A percentile compares a stretch with the other conserved stretches of the same genome.
Conservation (phyloP, 75 land plant genomes). For the Pinus taeda region DNA sequence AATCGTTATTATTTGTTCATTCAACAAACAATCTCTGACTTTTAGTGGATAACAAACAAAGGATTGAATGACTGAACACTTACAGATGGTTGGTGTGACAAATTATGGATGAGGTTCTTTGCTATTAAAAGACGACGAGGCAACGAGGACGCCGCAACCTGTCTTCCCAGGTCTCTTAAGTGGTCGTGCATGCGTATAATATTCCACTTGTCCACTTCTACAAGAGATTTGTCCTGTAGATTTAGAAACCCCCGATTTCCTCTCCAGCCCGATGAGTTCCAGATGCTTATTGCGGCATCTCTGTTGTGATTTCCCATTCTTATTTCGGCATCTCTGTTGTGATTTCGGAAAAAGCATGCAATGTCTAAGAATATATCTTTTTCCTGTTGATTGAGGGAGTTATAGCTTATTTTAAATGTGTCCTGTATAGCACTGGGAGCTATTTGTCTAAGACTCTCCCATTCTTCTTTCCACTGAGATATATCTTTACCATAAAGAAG, state of each 20-base stretch:
- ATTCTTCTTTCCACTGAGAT: not conserved
- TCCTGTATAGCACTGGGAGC: not conserved
- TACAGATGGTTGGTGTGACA: too few species aligned
- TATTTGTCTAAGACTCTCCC: not conserved
- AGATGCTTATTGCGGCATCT: not conserved
- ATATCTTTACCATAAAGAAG: not conserved
- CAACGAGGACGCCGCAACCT: too few species aligned
- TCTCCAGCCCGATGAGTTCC: conserved; percentile 5
- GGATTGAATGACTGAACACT: too few species aligned
- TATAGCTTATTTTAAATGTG: not conserved
- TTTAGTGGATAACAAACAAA: too few species aligned
- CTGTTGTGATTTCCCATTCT: not conserved
- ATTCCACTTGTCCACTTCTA: not conserved
- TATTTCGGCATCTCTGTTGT: not conserved
- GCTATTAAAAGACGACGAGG: too few species aligned
- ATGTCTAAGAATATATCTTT: conserved; percentile 3
- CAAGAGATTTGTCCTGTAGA: conserved; percentile 1
- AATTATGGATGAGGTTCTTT: too few species aligned
- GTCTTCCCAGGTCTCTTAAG: conserved; percentile 4
- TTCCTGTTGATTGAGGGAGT: not conserved
- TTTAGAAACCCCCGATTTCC: not conserved
- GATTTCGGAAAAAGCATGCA: not conserved
- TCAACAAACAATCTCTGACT: too few species aligned
- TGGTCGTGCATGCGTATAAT: not conserved
- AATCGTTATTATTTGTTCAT: too few species aligned